Conservation (phyloP, 1,284 basidiomycete species). For the Moniliella sp. region DNA sequence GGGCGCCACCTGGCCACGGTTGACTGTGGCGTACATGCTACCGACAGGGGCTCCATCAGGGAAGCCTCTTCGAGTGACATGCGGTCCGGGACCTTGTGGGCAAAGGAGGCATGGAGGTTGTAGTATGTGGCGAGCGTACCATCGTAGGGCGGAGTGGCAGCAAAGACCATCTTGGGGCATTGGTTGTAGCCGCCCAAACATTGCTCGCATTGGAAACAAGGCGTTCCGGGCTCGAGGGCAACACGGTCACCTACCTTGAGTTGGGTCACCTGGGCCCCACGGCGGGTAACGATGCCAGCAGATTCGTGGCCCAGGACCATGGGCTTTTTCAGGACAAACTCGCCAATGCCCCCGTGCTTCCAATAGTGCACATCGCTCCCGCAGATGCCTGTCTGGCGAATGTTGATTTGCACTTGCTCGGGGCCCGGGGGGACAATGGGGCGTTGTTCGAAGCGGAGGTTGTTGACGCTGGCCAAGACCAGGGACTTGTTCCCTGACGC, state of each 20-base stretch:
- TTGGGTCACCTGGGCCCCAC: conserved; percentile 49
- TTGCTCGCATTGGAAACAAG: conserved; percentile 51
- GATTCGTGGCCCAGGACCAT: conserved; percentile 54
- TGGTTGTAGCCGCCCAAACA: conserved; percentile 39
- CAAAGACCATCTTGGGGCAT: conserved; percentile 57
- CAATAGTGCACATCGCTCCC: conserved; percentile 43
- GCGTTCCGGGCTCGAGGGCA: conserved; percentile 60
- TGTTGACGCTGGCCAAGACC: conserved; percentile 51
- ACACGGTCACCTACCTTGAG: conserved; percentile 62
- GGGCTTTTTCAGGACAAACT: conserved; percentile 52
- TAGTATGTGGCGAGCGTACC: conserved; percentile 56
- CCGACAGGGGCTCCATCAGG: conserved; percentile 76
- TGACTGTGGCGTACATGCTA: conserved; percentile 72
- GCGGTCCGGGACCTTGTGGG: conserved; percentile 34
- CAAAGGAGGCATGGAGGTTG: conserved; percentile 26
- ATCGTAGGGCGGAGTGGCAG: conserved; percentile 70
- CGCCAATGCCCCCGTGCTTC: conserved; percentile 35
- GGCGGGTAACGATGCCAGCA: conserved; percentile 41
- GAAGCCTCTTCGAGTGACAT: conserved; percentile 37
- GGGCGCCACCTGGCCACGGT: conserved; percentile 48
- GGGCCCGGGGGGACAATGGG: conserved; percentile 45
- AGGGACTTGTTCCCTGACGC: conserved; percentile 63
- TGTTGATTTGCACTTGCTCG: conserved; percentile 64
- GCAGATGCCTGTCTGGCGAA: conserved; percentile 60
- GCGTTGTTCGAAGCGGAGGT: conserved; percentile 52